Percentiles rank a stretch among this genome's conserved stretches.
Conservation (phyloP, 2,329 filamentous ascomycete genomes). For the Chrysoporthe deuterocubensis region DNA sequence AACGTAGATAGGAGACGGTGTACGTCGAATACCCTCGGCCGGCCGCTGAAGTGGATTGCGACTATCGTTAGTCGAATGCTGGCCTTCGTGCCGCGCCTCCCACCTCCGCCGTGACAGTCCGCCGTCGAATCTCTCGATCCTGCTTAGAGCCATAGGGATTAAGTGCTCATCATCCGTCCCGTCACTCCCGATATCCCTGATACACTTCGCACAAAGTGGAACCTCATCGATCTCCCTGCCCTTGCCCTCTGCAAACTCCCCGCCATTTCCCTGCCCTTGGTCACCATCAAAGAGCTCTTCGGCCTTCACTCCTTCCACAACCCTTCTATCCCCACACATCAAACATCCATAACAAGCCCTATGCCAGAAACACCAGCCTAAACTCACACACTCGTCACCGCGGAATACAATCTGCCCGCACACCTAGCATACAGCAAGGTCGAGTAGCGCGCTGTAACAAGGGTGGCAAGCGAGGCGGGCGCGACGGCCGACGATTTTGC, state of each 20-base stretch:
- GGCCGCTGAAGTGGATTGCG: neutral
- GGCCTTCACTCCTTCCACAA: conserved; percentile 42
- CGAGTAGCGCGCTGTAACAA: conserved; percentile 53
- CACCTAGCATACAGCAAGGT: conserved; percentile 61
- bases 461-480: conserved; percentile 53
- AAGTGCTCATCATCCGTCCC: conserved; percentile 37
- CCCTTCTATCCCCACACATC: conserved; percentile 49
- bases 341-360: conserved; percentile 60
- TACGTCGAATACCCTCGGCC: neutral
- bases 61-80: neutral
- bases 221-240: conserved; percentile 49
- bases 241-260: conserved; percentile 28
- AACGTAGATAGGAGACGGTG: conserved; percentile 49
- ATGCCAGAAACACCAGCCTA: conserved; percentile 67
- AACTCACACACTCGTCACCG: conserved; percentile 58
- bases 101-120: conserved; percentile 51
- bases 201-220: conserved; percentile 55
- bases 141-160: conserved; percentile 47
- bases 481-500: conserved; percentile 48
- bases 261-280: conserved; percentile 20
- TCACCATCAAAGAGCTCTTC: conserved; percentile 39
- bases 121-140: conserved; percentile 49
- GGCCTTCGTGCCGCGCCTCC: conserved; percentile 37
- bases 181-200: conserved; percentile 45
- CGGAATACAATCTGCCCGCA: conserved; percentile 60